Conservation (phyloP, 257 asterid genomes). For the Linaria vulgaris region DNA sequence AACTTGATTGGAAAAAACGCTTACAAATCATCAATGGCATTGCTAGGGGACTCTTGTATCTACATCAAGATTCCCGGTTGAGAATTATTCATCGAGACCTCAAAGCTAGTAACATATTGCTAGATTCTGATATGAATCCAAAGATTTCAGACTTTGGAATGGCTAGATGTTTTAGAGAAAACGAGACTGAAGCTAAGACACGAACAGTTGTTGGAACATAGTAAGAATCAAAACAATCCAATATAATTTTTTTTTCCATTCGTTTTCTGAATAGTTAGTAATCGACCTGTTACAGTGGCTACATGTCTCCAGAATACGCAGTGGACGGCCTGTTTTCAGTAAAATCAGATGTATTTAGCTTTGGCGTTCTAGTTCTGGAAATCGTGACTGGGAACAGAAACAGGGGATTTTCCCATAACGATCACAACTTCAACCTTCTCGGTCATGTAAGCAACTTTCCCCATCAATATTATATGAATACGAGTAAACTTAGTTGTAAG, state of each 20-base stretch:
- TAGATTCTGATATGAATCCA: too few species aligned
- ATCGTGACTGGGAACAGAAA: conserved; percentile 8
- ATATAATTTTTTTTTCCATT: background rate
- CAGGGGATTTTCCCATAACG: background rate
- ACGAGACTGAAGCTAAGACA: too few species aligned
- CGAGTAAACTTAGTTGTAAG: background rate
- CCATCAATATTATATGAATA: background rate
- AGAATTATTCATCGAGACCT: too few species aligned
- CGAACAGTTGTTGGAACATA: background rate
- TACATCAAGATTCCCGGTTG: too few species aligned
- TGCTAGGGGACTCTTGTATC: too few species aligned
- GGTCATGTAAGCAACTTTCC: conserved; percentile 1
- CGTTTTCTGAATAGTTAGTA: background rate
- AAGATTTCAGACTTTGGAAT: too few species aligned
- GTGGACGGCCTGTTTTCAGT: conserved; percentile 9
- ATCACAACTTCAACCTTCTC: conserved; percentile 17
- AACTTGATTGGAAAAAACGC: too few species aligned
- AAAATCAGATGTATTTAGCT: conserved; percentile 17
- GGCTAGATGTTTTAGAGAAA: too few species aligned
- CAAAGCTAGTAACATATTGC: too few species aligned
- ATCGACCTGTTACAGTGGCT: background rate
- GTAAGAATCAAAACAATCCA: background rate
- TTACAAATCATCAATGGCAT: too few species aligned
- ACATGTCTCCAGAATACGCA: conserved; percentile 18
- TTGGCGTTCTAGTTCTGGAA: conserved; percentile 14